Conservation (phyloP, 2,329 filamentous ascomycete species). For the Ceratocystis colombiana region DNA sequence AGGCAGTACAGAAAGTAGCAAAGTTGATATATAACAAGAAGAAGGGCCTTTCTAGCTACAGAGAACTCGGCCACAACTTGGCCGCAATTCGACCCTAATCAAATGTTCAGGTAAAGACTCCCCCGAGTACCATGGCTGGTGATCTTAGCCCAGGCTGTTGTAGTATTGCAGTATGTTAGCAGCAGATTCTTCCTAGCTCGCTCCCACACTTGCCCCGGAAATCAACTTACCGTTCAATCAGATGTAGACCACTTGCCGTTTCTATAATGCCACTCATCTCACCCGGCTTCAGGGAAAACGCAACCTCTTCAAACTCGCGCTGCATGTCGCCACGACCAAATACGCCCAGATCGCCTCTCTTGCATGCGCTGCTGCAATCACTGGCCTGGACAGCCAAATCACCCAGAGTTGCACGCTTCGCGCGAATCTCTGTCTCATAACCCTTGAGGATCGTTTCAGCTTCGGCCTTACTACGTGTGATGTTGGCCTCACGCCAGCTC, state of each 20-base stretch:
- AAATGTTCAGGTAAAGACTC: too few relatives aligned
- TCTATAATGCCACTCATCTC: conserved; percentile 81
- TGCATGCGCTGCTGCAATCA: conserved; percentile 90
- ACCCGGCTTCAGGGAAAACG: conserved; percentile 78
- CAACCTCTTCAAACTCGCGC: conserved; percentile 93
- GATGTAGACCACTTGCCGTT: conserved; percentile 85
- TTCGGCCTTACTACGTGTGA: conserved; percentile 80
- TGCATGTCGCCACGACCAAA: conserved; percentile 97
- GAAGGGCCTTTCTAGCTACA: background rate
- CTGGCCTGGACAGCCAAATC: conserved; percentile 82
- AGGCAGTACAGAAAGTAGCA: background rate
- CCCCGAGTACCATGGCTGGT: background rate
- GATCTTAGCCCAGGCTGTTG: conserved; percentile 7
- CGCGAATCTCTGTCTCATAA: conserved; percentile 67
- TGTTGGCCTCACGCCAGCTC: conserved; percentile 84
- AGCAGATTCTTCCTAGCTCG: background rate
- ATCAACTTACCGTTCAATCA: conserved; percentile 73
- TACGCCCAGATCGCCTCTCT: conserved; percentile 87
- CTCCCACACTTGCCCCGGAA: background rate
- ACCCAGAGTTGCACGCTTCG: conserved; percentile 58
- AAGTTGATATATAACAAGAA: conserved; percentile 6
- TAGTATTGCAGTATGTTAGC: background rate
- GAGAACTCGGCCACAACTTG: background rate
- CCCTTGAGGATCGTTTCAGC: conserved; percentile 65
- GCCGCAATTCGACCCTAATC: too few relatives aligned